A percentile compares a stretch with the other conserved stretches of the same genome.
These are phyloP conservation scores for Metschnikowia koreensis DNA, from an alignment of 805 yeast species.

Conservation along the genomic window DNA sequence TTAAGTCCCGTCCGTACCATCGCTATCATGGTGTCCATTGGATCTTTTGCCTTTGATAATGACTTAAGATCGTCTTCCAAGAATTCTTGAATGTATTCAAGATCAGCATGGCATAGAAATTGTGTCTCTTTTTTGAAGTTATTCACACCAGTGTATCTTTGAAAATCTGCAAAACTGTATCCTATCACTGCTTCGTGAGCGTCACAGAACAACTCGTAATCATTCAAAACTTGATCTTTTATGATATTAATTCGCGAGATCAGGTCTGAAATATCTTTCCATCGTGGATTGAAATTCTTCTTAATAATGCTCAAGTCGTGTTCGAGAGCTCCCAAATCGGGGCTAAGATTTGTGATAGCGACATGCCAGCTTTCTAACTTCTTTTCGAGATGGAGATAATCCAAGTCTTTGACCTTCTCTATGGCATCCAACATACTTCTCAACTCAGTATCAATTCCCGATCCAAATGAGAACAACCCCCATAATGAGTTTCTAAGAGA, in stretches of 20 bases:
- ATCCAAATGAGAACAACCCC: slow-evolving; percentile 4
- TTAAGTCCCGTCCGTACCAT: slow-evolving; percentile 1
- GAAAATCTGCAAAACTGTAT: neutral
- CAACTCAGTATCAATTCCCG: slow-evolving; percentile 7
- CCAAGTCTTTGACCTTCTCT: neutral
- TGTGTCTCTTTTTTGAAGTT: slow-evolving; percentile 1
- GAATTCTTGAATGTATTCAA: neutral
- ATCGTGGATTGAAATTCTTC: neutral
- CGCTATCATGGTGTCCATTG: neutral
- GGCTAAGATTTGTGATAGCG: slow-evolving; percentile 1
- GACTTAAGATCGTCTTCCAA: slow-evolving; percentile 3
- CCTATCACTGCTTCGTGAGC: neutral
- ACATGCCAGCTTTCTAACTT: neutral
- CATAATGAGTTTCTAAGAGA: slow-evolving; percentile 1
- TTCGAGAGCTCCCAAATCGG: neutral
- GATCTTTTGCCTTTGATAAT: neutral
- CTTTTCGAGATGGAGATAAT: neutral
- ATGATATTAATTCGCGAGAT: neutral
- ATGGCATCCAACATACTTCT: slow-evolving; percentile 1
- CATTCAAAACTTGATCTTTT: neutral
- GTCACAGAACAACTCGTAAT: neutral
- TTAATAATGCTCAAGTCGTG: neutral
- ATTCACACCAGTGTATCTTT: slow-evolving; percentile 4
- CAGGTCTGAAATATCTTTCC: neutral
- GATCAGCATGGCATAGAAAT: neutral